phyloP scores from a whole-genome alignment of 306 rosid genomes.

The Rubus idaeus region DNA sequence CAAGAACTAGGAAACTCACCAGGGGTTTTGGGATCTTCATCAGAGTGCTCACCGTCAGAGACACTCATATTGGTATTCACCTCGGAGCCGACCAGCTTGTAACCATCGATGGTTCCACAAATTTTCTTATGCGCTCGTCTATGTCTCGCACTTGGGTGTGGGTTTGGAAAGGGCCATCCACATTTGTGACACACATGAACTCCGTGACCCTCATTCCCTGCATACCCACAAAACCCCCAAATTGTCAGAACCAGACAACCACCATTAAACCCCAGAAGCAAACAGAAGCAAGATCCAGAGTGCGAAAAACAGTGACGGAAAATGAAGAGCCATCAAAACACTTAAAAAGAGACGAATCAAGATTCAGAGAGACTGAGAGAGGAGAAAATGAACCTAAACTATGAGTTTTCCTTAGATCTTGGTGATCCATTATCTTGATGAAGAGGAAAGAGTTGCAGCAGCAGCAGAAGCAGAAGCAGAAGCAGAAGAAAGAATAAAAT shows the following conservation, averaged over 20 bases:
- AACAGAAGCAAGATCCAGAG: background rate
- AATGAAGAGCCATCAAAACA: conserved; percentile 13
- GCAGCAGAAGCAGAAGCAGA: background rate
- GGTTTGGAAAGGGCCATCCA: conserved; percentile 68
- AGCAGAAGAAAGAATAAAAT: background rate
- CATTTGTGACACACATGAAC: conserved; percentile 57
- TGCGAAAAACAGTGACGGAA: background rate
- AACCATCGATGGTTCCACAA: conserved; percentile 83
- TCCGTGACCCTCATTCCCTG: conserved; percentile 54
- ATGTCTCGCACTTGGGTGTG: conserved; percentile 65
- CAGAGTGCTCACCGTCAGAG: conserved; percentile 64
- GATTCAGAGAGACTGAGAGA: background rate
- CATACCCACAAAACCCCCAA: background rate
- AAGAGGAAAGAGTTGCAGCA: background rate
- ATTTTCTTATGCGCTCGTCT: conserved; percentile 83
- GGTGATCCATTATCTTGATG: conserved; percentile 31
- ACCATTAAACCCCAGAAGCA: background rate
- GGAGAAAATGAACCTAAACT: conserved; percentile 12
- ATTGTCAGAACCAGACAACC: background rate
- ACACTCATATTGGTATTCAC: conserved; percentile 32
- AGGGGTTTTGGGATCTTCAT: conserved; percentile 47
- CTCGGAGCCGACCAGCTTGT: conserved; percentile 39
- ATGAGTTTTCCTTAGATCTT: conserved; percentile 25
- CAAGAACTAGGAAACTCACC: conserved; percentile 29
- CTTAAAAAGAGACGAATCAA: background rate